Percentiles rank a stretch among this genome's conserved stretches.
phyloP scores from a whole-genome alignment of 139 green algal species.

The Auxenochlorella protothecoides region DNA sequence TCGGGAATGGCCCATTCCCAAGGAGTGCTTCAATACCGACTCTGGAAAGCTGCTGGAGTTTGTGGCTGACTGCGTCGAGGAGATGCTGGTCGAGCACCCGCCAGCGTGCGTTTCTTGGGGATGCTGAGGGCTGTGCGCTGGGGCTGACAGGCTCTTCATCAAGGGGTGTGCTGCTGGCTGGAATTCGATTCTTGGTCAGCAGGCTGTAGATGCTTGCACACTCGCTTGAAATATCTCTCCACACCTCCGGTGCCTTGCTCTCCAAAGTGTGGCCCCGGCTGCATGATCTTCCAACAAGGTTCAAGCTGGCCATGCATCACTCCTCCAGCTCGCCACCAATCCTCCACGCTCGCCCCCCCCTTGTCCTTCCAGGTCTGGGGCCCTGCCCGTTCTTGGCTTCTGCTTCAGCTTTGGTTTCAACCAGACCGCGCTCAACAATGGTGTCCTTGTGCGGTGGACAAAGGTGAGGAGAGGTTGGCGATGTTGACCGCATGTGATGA shows the following conservation, averaged over 20 bases:
- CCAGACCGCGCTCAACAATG: slow-evolving; percentile 61
- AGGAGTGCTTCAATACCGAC: slow-evolving; percentile 20
- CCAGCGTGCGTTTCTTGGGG: not conserved
- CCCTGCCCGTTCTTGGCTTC: slow-evolving; percentile 64
- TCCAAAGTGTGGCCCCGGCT: too few relatives aligned
- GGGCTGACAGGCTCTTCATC: too few relatives aligned
- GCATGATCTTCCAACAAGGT: too few relatives aligned
- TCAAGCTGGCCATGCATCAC: too few relatives aligned
- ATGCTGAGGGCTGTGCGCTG: not conserved
- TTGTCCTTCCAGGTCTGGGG: too few relatives aligned
- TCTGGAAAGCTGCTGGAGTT: slow-evolving; percentile 14
- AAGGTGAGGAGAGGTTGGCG: slow-evolving; percentile 38
- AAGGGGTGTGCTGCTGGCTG: too few relatives aligned
- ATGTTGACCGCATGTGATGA: not conserved
- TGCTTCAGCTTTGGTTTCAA: slow-evolving; percentile 84
- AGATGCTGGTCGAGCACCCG: slow-evolving; percentile 18
- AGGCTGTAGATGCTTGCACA: too few relatives aligned
- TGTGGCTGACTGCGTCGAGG: slow-evolving; percentile 7
- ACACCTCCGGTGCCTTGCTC: too few relatives aligned
- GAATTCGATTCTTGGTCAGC: too few relatives aligned
- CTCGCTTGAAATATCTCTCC: too few relatives aligned
- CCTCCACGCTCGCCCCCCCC: too few relatives aligned
- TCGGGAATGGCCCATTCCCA: slow-evolving; percentile 13
- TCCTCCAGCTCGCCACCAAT: too few relatives aligned
- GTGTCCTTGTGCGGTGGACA: slow-evolving; percentile 78